Conservation (phyloP, 345 rosid genomes). For the Trapa bicornis region DNA sequence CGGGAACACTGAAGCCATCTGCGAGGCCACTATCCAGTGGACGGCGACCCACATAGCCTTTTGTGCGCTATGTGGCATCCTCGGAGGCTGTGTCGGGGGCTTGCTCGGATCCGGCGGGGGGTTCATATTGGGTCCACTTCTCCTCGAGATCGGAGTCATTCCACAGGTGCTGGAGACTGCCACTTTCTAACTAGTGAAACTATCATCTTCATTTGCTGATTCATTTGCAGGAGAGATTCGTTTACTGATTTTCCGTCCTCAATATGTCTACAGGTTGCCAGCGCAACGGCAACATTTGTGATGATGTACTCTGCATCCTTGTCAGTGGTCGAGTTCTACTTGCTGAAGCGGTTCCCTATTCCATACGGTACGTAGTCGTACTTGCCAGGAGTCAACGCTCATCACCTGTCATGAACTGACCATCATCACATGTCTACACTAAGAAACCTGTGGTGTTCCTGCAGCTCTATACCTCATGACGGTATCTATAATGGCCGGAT, state of each 20-base stretch:
- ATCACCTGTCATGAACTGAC: no score
- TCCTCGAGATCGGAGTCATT: conserved; percentile 91
- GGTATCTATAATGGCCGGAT: conserved; percentile 33
- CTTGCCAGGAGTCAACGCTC: neutral
- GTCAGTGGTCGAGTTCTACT: conserved; percentile 88
- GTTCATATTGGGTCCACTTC: conserved; percentile 85
- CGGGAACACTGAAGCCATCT: conserved; percentile 56
- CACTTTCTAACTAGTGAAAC: no score
- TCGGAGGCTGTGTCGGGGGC: conserved; percentile 94
- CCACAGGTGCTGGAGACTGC: conserved; percentile 41
- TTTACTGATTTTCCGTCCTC: neutral
- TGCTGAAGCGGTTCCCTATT: conserved; percentile 87
- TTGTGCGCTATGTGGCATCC: conserved; percentile 70
- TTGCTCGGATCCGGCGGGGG: conserved; percentile 96
- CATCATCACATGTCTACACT: no score
- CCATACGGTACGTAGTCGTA: conserved; percentile 42
- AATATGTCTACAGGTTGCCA: conserved; percentile 49
- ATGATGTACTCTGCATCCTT: conserved; percentile 96
- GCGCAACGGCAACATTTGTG: conserved; percentile 94
- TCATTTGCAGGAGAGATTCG: neutral
- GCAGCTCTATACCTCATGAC: conserved; percentile 31
- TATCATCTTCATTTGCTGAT: no score
- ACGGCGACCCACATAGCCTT: conserved; percentile 53
- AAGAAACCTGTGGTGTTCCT: no score
- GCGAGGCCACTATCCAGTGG: conserved; percentile 93